A percentile compares a stretch with the other conserved stretches of the same genome.
phyloP scores from a whole-genome alignment of 192 early-diverging fungal species.

The Gonapodya prolifera region DNA sequence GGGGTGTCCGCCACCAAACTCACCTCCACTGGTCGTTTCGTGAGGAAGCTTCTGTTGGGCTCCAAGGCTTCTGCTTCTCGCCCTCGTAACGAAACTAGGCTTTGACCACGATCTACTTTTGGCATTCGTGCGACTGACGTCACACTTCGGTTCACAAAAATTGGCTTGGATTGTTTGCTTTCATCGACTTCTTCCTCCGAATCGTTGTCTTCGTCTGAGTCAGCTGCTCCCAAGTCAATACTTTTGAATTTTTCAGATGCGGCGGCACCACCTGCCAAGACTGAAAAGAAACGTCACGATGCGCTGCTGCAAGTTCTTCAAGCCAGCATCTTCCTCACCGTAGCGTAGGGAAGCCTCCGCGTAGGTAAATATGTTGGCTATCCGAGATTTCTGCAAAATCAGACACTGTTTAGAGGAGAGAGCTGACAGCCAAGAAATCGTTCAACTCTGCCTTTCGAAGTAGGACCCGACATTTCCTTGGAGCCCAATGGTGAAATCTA shows the following conservation, averaged over 20 bases:
- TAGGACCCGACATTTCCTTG: conserved; percentile 58
- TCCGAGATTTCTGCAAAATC: conserved; percentile 29
- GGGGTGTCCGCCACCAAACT: not conserved
- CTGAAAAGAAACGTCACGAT: not conserved
- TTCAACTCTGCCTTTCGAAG: conserved; percentile 54
- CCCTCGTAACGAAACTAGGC: not conserved
- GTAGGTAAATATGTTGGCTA: conserved; percentile 54
- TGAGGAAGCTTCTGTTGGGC: not conserved
- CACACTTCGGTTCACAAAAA: not conserved
- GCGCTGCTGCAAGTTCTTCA: not conserved
- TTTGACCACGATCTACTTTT: not conserved
- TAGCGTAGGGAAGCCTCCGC: conserved; percentile 46
- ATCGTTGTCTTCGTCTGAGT: not conserved
- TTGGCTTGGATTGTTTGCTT: not conserved
- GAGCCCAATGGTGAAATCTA: conserved; percentile 53
- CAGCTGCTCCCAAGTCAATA: not conserved
- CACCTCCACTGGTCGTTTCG: not conserved
- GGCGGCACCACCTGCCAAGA: not conserved
- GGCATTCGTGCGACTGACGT: not conserved
- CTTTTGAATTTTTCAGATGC: not conserved
- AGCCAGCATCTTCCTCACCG: conserved; percentile 10
- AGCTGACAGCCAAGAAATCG: conserved; percentile 5
- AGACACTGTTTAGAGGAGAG: not conserved
- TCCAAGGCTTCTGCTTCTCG: not conserved
- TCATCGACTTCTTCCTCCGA: not conserved